Conservation (phyloP, 176 grass and related monocot species). For the Cenchrus americanus region DNA sequence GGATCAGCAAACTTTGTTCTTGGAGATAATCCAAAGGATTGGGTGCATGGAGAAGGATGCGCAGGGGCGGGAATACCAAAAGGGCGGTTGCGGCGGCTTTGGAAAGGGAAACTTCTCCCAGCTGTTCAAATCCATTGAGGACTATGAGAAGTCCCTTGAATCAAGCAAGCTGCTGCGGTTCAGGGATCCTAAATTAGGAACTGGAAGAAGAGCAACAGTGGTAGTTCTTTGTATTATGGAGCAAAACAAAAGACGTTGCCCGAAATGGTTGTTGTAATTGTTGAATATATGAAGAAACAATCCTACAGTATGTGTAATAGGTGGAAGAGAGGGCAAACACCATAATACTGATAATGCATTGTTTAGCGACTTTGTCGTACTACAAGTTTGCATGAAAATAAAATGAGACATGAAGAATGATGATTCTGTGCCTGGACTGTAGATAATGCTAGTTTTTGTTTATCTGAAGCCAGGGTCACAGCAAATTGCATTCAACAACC, state of each 20-base stretch:
- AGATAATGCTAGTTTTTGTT: no score
- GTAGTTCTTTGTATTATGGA: constrained; percentile 26
- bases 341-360: no score
- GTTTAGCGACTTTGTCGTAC: no score
- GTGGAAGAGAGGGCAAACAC: no score
- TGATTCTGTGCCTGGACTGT: no score
- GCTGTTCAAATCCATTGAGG: constrained; percentile 82
- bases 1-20: constrained; percentile 65
- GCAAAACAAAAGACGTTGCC: constrained; percentile 27
- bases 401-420: no score
- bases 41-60: constrained; percentile 72
- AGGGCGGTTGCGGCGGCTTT: constrained; percentile 72
- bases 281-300: no score
- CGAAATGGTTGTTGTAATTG: no score
- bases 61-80: constrained; percentile 66
- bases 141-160: constrained; percentile 82
- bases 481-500: no score
- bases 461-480: no score
- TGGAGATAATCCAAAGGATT: constrained; percentile 92
- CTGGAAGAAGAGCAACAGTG: constrained; percentile 1
- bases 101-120: constrained; percentile 88
- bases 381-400: no score
- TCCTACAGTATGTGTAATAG: no score
- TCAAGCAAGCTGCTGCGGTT: constrained; percentile 41
- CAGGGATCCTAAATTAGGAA: constrained; percentile 32